Evolutionary conservation across 768 basidiomycete genomes (phyloP).

Genomic region (Boletus sp.): DNA sequence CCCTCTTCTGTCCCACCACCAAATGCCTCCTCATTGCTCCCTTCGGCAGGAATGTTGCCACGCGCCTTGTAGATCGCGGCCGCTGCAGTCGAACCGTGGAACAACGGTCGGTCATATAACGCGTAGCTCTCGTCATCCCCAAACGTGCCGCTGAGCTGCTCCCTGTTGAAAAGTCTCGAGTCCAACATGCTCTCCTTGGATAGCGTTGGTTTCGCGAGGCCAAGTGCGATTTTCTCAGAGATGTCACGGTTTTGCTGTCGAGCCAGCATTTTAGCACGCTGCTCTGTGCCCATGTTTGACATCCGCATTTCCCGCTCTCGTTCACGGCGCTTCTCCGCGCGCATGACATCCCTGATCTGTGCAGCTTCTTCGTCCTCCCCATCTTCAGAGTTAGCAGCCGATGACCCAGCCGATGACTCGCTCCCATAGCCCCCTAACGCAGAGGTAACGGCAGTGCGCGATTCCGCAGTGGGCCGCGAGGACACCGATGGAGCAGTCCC

Average conservation of each 20-base stretch:
- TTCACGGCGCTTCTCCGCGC: slow-evolving; percentile 87
- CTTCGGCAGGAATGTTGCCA: slow-evolving; percentile 69
- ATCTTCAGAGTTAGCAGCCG: slow-evolving; percentile 51
- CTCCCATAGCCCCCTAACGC: slow-evolving; percentile 85
- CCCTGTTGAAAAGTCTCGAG: slow-evolving; percentile 96
- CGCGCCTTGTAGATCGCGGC: slow-evolving; percentile 99
- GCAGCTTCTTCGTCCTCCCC: slow-evolving; percentile 79
- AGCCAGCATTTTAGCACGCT: slow-evolving; percentile 92
- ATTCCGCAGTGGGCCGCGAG: slow-evolving; percentile 62
- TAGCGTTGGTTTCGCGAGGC: slow-evolving; percentile 92
- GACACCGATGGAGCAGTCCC: slow-evolving; percentile 62
- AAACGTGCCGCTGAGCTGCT: slow-evolving; percentile 76
- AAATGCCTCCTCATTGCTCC: slow-evolving; percentile 84
- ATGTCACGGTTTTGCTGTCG: slow-evolving; percentile 98
- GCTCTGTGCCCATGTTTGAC: slow-evolving; percentile 98
- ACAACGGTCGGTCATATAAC: slow-evolving; percentile 91
- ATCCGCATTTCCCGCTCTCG: slow-evolving; percentile 97
- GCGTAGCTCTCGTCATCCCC: slow-evolving; percentile 93
- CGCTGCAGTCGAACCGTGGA: slow-evolving; percentile 93
- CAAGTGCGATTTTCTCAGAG: slow-evolving; percentile 97
- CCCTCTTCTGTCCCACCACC: slow-evolving; percentile 96
- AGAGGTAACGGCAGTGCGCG: slow-evolving; percentile 68
- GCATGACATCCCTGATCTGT: slow-evolving; percentile 84
- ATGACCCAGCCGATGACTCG: slow-evolving; percentile 54
- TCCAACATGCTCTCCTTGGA: slow-evolving; percentile 98